Base-by-base conservation (phyloP, 208 protist genomes). In the Vickermania ingenoplastis region DNA sequence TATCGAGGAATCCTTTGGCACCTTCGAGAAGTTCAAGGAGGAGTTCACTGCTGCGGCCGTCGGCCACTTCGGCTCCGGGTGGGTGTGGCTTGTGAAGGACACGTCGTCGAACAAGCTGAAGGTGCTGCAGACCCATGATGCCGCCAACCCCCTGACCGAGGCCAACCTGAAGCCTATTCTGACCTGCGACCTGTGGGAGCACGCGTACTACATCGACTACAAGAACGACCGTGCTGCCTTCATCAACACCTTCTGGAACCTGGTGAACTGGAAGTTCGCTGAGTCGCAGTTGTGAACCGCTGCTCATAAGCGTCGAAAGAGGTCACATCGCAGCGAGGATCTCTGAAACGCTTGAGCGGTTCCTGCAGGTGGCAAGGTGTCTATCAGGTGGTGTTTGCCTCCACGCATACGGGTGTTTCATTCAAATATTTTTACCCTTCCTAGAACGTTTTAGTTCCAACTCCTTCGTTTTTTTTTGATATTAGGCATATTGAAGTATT, bases 201-300 rank as follows among this genome's bases (percentile, higher is more conserved):
- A 97, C 78, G 94, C 94, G 14, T 97, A 97, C 88, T 97, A 97
- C 75, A 88, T 97, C 64, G 91, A 97, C 81, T 97, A 97, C 81
- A 81, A 73, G 68, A 97, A 97, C 69, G 87, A 92, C 66, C 84
- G 91, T 26, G 74, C 85, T 7, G 70, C 77, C 31, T 97, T 97
- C 71, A 68, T 98, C 52, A 87, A 97, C 30, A 53, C 83, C 14
- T 97, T 80, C 62, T 97, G 92, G 95, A 92, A 90, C 59, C 27
- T 95, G 41, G 91, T 97, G 21, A 97, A 97, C 84, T 98, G 95
- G 95, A 69, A 94, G 50, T 81, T 85, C 61, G 90, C 72, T 24
- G 73, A 83, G 22, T 55, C 54, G 14, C 63, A 84, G 1, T 51
- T 63, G 36, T 45, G 36, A 17, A 45, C 11, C 7, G 36, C 36